Conservation (phyloP, 495 filamentous ascomycete species). For the Aspergillus kassunensis region DNA sequence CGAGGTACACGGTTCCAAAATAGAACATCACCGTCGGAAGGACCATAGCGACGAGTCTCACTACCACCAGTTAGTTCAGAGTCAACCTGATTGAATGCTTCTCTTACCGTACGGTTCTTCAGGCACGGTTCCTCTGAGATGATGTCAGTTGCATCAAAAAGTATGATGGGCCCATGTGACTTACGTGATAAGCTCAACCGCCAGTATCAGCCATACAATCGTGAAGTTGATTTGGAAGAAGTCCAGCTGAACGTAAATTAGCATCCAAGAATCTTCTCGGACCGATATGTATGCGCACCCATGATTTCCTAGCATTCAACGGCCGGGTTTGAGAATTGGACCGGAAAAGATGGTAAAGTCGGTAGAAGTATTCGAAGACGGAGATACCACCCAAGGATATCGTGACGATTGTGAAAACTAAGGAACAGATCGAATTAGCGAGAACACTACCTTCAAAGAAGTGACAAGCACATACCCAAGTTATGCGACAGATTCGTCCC, state of each 20-base stretch:
- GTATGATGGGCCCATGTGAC: conserved; percentile 9
- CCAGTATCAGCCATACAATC: conserved; percentile 46
- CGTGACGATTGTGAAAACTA: conserved; percentile 58
- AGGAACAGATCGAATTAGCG: background rate
- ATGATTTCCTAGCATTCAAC: conserved; percentile 47
- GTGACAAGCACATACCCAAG: conserved; percentile 36
- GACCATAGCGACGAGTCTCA: conserved; percentile 59
- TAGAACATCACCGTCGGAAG: conserved; percentile 57
- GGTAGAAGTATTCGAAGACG: conserved; percentile 56
- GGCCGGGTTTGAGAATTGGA: conserved; percentile 50
- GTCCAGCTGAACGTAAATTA: conserved; percentile 40
- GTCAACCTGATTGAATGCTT: conserved; percentile 9
- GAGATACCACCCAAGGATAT: conserved; percentile 53
- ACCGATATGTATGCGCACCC: conserved; percentile 28
- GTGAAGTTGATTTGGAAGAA: conserved; percentile 63
- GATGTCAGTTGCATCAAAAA: conserved; percentile 21
- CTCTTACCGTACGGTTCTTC: conserved; percentile 35
- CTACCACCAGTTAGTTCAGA: conserved; percentile 28
- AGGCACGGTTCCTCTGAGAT: conserved; percentile 37
- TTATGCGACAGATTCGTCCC: conserved; percentile 52
- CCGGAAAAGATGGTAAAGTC: conserved; percentile 40
- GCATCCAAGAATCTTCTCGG: background rate
- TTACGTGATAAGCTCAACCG: conserved; percentile 53
- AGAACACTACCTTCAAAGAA: background rate
- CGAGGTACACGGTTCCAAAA: conserved; percentile 52